These are phyloP conservation scores for Naganishia vishniacii DNA, from an alignment of 768 basidiomycete species.

Conservation along the genomic window DNA sequence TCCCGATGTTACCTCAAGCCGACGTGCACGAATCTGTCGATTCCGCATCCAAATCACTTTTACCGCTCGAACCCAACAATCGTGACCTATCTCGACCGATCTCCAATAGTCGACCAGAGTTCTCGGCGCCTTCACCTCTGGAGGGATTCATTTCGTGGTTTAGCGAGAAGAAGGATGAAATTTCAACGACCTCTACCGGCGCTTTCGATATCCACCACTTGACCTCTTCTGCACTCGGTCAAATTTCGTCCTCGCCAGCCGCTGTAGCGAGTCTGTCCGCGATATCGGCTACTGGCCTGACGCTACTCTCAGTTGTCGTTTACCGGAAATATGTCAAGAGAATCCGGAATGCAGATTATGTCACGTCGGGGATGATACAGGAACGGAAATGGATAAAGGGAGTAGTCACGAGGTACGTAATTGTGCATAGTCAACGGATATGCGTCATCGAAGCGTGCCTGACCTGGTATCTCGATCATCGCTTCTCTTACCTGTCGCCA, in stretches of 20 bases:
- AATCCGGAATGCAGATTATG: conserved; percentile 62
- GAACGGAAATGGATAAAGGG: conserved; percentile 69
- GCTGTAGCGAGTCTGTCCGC: conserved; percentile 40
- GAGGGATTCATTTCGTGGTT: conserved; percentile 10
- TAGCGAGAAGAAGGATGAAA: background rate
- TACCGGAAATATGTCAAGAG: conserved; percentile 47
- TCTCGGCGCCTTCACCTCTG: conserved; percentile 3
- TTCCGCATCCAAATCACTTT: no score
- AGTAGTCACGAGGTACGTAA: conserved; percentile 56
- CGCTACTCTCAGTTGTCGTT: conserved; percentile 32
- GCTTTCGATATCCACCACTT: conserved; percentile 5
- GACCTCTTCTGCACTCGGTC: background rate
- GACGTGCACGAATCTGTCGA: no score
- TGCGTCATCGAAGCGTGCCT: no score
- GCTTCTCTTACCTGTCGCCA: background rate
- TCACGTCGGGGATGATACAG: conserved; percentile 61
- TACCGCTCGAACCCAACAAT: no score
- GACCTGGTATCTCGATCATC: background rate
- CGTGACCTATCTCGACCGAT: no score
- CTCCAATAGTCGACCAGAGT: background rate
- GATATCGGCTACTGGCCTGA: conserved; percentile 43
- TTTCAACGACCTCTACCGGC: background rate
- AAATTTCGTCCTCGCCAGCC: conserved; percentile 27
- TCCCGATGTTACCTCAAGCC: no score
- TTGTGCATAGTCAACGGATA: no score